Base-by-base conservation (phyloP, 345 rosid species). In the Carallia pectinifolia region DNA sequence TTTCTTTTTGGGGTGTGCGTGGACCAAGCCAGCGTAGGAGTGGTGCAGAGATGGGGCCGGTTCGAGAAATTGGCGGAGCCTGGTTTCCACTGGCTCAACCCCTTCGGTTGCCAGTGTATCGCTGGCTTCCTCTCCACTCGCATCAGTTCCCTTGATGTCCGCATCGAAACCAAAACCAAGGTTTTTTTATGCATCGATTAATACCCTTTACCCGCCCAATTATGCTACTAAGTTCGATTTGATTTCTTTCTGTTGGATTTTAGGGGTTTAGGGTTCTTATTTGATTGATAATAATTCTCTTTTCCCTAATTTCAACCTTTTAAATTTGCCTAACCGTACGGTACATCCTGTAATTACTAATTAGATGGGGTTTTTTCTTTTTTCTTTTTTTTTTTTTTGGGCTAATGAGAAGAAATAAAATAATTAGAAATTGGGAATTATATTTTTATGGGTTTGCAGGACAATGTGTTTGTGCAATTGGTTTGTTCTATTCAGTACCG, bases 101-200 rank as follows among this genome's bases (percentile, higher is more conserved):
- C 94, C 62, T 62, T 81, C 64, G 79, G 78, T n/a, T 96, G 98
- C 40, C 86, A 90, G 61, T 86, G 76, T 58, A 85, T 96, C 71
- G 89, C 98, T 66, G 99, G 97, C 17, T 61, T 92, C 67, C 92
- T 96, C 80, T 90, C 98, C 64, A 92, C 97, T 68, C 77, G 96
- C 73, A 88, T 96, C 83, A 69, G 67, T 29, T 96, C 99, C 53
- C 96, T 96, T 52, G 98, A 96, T 53, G 98, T 90, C 61, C 87
- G 86, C 47, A 84, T 90, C 80, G 98, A 96, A 71, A 96, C 98
- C 83, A 96, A 96, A 76, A 90, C 97, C 72, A 96, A 92, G 96
- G 97, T 86, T 69, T 23, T 23, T 23, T 23, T 23, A 23, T 23
- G 23, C 23, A 23, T 23, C 23, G 23, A 23, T 23, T 23, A 23